These are phyloP conservation scores for Microdochium nivale DNA, from an alignment of 2,329 filamentous ascomycete genomes.

Conservation along the genomic window DNA sequence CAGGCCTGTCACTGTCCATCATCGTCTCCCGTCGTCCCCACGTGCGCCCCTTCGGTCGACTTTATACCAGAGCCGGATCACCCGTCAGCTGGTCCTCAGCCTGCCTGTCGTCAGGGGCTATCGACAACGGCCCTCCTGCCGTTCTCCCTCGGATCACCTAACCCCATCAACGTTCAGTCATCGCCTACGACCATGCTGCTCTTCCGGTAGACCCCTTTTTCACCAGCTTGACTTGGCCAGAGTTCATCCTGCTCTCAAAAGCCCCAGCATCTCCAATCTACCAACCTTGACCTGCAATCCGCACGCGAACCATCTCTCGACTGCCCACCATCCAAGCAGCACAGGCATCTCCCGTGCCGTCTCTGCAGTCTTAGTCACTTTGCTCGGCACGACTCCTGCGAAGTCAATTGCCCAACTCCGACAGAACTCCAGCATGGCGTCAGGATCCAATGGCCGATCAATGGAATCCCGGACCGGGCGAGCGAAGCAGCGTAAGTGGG, in stretches of 20 bases:
- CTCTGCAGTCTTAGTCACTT: neutral
- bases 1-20: neutral
- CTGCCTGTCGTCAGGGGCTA: neutral
- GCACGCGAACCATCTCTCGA: no score
- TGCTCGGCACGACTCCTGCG: neutral
- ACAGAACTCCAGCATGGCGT: slow-evolving; percentile 17
- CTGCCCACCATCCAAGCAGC: no score
- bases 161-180: neutral
- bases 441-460: slow-evolving; percentile 33
- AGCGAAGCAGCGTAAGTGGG: slow-evolving; percentile 69
- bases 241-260: no score
- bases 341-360: neutral
- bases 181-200: neutral
- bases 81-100: neutral
- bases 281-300: no score
- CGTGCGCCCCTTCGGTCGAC: neutral
- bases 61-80: neutral
- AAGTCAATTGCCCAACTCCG: neutral
- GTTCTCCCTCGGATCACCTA: neutral
- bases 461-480: slow-evolving; percentile 71
- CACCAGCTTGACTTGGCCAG: no score
- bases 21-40: neutral
- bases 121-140: neutral
- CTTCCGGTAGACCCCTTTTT: neutral
- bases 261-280: no score